phyloP scores from a whole-genome alignment of 768 basidiomycete genomes.

The Hebeloma cylindrosporum region DNA sequence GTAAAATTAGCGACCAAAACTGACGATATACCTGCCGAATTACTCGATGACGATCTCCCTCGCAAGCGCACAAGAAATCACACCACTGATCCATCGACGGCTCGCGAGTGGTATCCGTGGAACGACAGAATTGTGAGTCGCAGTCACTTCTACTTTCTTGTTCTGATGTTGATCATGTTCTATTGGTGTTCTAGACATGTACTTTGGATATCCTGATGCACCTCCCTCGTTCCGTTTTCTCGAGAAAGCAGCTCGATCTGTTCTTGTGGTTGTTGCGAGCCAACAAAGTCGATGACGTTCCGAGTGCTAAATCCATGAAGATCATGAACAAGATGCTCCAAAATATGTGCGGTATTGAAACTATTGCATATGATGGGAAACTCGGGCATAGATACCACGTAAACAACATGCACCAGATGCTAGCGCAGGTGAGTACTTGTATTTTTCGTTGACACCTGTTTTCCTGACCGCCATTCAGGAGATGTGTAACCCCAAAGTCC shows the following conservation, averaged over 20 bases:
- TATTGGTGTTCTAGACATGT: constrained; percentile 21
- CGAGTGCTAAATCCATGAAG: neutral
- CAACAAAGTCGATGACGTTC: constrained; percentile 1
- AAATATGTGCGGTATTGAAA: constrained; percentile 4
- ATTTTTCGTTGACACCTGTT: too few species aligned
- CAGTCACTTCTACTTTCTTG: too few species aligned
- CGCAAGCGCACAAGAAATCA: too few species aligned
- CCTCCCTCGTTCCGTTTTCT: constrained; percentile 32
- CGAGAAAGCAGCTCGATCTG: constrained; percentile 26
- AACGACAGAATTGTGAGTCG: constrained; percentile 17
- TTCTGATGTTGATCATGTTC: neutral
- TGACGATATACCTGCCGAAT: too few species aligned
- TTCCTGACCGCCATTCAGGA: too few species aligned
- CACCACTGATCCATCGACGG: neutral
- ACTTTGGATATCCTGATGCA: constrained; percentile 32
- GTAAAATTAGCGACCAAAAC: too few species aligned
- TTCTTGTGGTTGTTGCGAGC: constrained; percentile 28
- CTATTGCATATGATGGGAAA: neutral
- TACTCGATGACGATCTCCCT: too few species aligned
- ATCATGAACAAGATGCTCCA: constrained; percentile 1
- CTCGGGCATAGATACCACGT: constrained; percentile 8
- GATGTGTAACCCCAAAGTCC: too few species aligned
- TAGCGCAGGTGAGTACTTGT: constrained; percentile 11
- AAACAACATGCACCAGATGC: constrained; percentile 2
- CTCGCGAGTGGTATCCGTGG: constrained; percentile 17